A percentile compares a stretch with the other conserved stretches of the same genome.
Evolutionary conservation across 1,139 yeast species (phyloP).

Genomic region (Saccharomyces pastorianus): DNA sequence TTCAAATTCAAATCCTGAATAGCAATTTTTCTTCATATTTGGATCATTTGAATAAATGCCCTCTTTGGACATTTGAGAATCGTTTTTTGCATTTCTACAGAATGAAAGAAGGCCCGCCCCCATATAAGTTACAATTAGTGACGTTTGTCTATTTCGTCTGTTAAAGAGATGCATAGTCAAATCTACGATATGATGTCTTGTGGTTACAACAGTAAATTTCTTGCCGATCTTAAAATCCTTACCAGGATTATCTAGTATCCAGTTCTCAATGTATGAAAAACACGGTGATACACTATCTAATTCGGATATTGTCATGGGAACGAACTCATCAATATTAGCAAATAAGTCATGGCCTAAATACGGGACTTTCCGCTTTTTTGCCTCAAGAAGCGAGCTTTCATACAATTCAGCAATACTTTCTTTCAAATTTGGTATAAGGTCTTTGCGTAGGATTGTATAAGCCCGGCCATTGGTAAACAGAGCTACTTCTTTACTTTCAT

Average conservation of each 20-base stretch:
- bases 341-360: constrained; percentile 22
- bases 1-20: constrained; percentile 30
- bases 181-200: constrained; percentile 28
- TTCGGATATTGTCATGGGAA: constrained; percentile 15
- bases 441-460: neutral
- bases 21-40: constrained; percentile 17
- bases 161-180: constrained; percentile 23
- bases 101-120: constrained; percentile 17
- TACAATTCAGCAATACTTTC: constrained; percentile 9
- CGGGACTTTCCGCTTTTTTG: constrained; percentile 7
- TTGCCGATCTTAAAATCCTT: constrained; percentile 6
- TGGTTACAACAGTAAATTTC: constrained; percentile 20
- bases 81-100: constrained; percentile 11
- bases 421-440: constrained; percentile 7
- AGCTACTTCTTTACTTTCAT: constrained; percentile 8
- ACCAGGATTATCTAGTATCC: constrained; percentile 5
- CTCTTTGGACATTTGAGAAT: constrained; percentile 2
- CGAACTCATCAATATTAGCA: constrained; percentile 14
- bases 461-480: constrained; percentile 4
- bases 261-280: constrained; percentile 15
- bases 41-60: constrained; percentile 9
- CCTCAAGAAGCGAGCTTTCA: neutral
- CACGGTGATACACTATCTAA: constrained; percentile 21
- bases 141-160: constrained; percentile 4
- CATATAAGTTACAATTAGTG: constrained; percentile 13